phyloP scores from a whole-genome alignment of 2,329 filamentous ascomycete species.

The Colletotrichum magnum region DNA sequence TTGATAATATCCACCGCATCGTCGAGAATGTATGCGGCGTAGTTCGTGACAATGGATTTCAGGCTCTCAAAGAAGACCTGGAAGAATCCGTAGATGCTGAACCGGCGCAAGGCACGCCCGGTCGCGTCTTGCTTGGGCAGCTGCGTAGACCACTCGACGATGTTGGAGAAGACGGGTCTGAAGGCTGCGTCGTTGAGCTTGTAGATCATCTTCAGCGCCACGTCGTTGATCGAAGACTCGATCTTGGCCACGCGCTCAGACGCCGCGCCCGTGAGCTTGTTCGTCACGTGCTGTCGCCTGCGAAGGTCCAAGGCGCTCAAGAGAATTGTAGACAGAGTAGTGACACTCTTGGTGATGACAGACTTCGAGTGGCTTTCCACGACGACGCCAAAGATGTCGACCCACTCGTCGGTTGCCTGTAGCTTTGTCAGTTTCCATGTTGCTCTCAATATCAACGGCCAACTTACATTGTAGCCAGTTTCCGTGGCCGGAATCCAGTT shows the following conservation, averaged over 20 bases:
- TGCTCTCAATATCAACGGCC: neutral
- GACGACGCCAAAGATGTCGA: conserved; percentile 78
- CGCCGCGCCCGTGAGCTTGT: conserved; percentile 57
- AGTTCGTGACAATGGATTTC: conserved; percentile 94
- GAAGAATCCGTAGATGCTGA: conserved; percentile 87
- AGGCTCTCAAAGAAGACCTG: conserved; percentile 85
- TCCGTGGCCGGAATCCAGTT: conserved; percentile 78
- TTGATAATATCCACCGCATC: conserved; percentile 76
- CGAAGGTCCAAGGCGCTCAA: conserved; percentile 76
- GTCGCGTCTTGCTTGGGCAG: conserved; percentile 73
- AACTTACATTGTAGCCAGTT: conserved; percentile 73
- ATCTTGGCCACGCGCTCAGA: conserved; percentile 65
- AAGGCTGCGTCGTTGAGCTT: conserved; percentile 97
- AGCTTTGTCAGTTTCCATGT: conserved; percentile 15
- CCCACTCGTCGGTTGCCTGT: conserved; percentile 76
- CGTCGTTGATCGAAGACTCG: conserved; percentile 77
- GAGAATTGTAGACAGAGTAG: conserved; percentile 76
- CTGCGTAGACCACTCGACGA: conserved; percentile 84
- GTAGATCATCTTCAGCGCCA: conserved; percentile 90
- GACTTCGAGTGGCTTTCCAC: conserved; percentile 86
- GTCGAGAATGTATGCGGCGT: conserved; percentile 88
- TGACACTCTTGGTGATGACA: conserved; percentile 81
- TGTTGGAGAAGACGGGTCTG: conserved; percentile 87
- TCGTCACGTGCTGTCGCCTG: conserved; percentile 65
- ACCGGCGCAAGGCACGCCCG: conserved; percentile 74